Evolutionary conservation across 2,329 filamentous ascomycete species (phyloP).

Genomic region (Podosphaera aphanis): DNA sequence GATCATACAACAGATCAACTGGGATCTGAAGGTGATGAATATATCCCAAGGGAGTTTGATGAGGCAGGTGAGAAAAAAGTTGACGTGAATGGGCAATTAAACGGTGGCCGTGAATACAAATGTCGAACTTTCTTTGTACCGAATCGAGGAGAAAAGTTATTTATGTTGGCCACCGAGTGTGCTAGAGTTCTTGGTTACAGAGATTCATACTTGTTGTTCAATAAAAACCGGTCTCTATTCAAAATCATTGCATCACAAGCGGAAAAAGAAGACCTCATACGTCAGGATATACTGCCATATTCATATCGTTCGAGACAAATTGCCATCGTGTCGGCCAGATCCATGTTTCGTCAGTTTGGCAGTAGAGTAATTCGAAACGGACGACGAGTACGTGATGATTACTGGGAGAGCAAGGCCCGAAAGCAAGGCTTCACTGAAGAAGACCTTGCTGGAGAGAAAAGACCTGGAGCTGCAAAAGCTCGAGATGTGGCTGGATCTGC

Average conservation of each 20-base stretch:
- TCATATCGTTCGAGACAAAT: conserved; percentile 97
- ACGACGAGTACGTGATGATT: conserved; percentile 81
- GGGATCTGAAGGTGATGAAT: conserved; percentile 73
- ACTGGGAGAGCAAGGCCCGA: conserved; percentile 91
- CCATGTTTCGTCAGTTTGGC: conserved; percentile 97
- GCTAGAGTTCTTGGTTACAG: conserved; percentile 81
- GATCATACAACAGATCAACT: conserved; percentile 96
- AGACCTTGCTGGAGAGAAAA: conserved; percentile 84
- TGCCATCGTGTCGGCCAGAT: conserved; percentile 86
- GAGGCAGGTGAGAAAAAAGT: conserved; percentile 91
- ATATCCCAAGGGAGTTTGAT: conserved; percentile 79
- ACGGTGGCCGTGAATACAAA: conserved; percentile 67
- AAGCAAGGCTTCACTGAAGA: conserved; percentile 98
- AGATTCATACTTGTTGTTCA: conserved; percentile 95
- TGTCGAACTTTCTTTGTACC: conserved; percentile 87
- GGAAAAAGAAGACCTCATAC: conserved; percentile 90
- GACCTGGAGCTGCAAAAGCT: conserved; percentile 74
- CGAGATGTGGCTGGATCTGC: conserved; percentile 60
- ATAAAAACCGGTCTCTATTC: conserved; percentile 88
- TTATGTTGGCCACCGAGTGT: conserved; percentile 97
- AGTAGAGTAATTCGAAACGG: conserved; percentile 81
- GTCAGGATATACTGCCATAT: conserved; percentile 86
- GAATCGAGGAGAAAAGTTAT: conserved; percentile 74
- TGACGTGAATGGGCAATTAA: conserved; percentile 54
- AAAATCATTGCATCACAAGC: conserved; percentile 94